phyloP scores from a whole-genome alignment of 805 yeast species.

The Ogataea pignaliae region DNA sequence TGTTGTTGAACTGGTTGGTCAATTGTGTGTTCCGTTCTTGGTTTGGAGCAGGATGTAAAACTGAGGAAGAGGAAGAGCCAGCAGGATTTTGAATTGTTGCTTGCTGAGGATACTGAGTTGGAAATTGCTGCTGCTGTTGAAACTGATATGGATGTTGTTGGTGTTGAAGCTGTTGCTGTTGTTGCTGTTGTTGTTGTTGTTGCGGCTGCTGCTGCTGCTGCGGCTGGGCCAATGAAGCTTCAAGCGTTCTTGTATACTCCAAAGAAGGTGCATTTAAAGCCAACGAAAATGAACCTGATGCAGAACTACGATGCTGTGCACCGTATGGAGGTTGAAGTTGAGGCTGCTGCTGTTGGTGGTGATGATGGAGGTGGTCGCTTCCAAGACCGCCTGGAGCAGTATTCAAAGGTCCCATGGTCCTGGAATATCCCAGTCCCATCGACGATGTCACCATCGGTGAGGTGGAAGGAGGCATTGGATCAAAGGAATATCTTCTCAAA shows the following conservation, averaged over 20 bases:
- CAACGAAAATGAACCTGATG: slow-evolving; percentile 7
- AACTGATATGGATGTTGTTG: slow-evolving; percentile 1
- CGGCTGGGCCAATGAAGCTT: slow-evolving; percentile 6
- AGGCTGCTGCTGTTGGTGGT: neutral
- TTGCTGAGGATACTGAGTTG: slow-evolving; percentile 1
- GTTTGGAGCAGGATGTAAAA: neutral
- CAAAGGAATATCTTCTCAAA: slow-evolving; percentile 24
- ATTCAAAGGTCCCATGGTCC: neutral
- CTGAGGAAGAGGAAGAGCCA: neutral
- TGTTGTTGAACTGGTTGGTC: slow-evolving; percentile 11
- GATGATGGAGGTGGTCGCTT: neutral
- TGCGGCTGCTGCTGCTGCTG: slow-evolving; percentile 6
- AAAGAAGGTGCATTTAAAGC: slow-evolving; percentile 17
- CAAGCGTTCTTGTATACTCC: slow-evolving; percentile 22
- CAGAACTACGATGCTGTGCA: slow-evolving; percentile 9
- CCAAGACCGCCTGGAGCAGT: neutral
- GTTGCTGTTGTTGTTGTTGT: slow-evolving; percentile 6
- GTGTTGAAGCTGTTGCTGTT: slow-evolving; percentile 6
- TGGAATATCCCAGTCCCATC: too few relatives aligned
- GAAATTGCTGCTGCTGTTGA: slow-evolving; percentile 6
- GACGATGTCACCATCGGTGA: neutral
- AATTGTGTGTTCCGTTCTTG: slow-evolving; percentile 5
- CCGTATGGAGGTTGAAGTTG: slow-evolving; percentile 3
- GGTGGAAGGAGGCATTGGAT: slow-evolving; percentile 4
- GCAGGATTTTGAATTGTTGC: slow-evolving; percentile 5